Base-by-base conservation (phyloP, 2,329 filamentous ascomycete species). In the Colletotrichum plurivorum region DNA sequence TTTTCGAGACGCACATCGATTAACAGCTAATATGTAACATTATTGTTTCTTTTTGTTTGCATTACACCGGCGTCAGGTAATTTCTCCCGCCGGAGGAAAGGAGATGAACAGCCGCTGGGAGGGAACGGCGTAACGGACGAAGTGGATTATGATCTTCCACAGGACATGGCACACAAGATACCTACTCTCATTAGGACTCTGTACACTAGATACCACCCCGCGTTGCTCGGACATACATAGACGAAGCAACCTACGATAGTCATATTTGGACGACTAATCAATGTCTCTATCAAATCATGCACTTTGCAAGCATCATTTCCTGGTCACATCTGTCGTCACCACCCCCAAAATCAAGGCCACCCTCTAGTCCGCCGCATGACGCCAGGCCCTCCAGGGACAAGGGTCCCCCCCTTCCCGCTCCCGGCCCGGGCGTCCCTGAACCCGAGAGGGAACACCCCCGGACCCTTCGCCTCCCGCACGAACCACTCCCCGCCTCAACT, bases 131-230 rank as follows among this genome's bases (percentile, higher is more conserved):
- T n/a, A 20, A 22, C 43, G 20, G n/a, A 41, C 22, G 22, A 13
- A 31, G 54, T 68, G 65, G 53, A 65, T 68, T 45, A 68, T 59
- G 65, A 59, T 15, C 43, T 36, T 55, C 52, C 31, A 62, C 59
- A 52, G 43, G 43, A 63, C 59, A 31, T 16, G 39, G 46, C 53
- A 58, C 27, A 7, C 59, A 58, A 48, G 53, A 65, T 54, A 65
- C 65, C 54, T 68, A 58, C 65, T 27, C 58, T 68, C 41, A 43
- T 59, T 65, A 49, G 20, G 60, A 58, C 16, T 16, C 13, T 65
- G 61, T 59, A 65, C 64, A 68, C 5, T 55, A 65, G 61, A 68
- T 68, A 68, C 65, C 65, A 65, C 31, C 48, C 12, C 51, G 53
- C 62, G 53, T 54, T 52, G 65, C 53, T 59, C 62, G 31, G 39